phyloP scores from a whole-genome alignment of 106 monocot species.

The Acorus calamus region DNA sequence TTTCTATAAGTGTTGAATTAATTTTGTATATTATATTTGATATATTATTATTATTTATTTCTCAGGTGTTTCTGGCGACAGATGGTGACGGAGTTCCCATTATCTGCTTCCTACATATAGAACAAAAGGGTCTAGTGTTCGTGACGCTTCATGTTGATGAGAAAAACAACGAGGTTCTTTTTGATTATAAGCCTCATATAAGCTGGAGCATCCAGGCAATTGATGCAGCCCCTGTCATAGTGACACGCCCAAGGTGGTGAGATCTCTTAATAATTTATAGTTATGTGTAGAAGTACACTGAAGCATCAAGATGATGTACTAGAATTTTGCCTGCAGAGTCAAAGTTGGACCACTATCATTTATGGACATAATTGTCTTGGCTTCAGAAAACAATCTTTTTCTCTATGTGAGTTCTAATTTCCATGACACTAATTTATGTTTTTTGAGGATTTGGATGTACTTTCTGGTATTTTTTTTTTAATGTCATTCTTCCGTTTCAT shows the following conservation, averaged over 20 bases:
- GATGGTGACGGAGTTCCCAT: constrained; percentile 73
- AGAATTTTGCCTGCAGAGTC: constrained; percentile 40
- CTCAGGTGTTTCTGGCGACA: constrained; percentile 77
- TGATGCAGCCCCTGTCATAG: constrained; percentile 62
- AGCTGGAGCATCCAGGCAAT: constrained; percentile 82
- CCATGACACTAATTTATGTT: neutral
- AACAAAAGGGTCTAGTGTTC: constrained; percentile 71
- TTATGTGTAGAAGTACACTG: neutral
- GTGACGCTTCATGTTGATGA: constrained; percentile 63
- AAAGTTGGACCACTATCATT: constrained; percentile 50
- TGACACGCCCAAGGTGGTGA: constrained; percentile 79
- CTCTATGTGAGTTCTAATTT: constrained; percentile 54
- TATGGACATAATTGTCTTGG: constrained; percentile 60
- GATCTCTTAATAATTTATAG: neutral
- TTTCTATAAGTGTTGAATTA: neutral
- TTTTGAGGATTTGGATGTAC: neutral
- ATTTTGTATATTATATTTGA: neutral
- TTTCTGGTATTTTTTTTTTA: neutral
- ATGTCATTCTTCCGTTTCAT: neutral
- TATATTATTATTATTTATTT: neutral
- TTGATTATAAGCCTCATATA: constrained; percentile 58
- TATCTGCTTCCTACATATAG: constrained; percentile 66
- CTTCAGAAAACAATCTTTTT: constrained; percentile 52
- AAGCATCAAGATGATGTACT: neutral
- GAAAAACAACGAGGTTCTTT: constrained; percentile 32